Base-by-base conservation (phyloP, 2,329 filamentous ascomycete genomes). In the Ophiocordyceps robertsii region DNA sequence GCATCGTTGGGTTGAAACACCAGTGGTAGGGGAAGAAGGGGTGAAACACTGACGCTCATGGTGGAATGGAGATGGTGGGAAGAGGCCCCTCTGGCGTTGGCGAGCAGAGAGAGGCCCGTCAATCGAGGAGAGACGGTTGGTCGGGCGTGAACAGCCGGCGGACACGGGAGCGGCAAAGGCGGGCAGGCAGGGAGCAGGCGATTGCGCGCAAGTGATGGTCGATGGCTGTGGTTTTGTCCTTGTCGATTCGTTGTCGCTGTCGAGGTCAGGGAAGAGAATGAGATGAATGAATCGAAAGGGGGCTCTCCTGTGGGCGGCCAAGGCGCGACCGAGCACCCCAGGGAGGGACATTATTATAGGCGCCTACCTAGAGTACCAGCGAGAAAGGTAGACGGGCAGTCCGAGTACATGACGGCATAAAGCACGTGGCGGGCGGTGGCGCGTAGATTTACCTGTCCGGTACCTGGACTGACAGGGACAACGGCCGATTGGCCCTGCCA, bases 1-100 rank as follows among this genome's bases (percentile, higher is more conserved):
- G 37, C 40, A 38, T 40, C 30, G 37, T 36, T 27, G 32, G 43
- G 47, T 51, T 47, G 47, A 49, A 48, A 50, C 44, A 41, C 47
- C 50, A 51, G 51, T 36, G 32, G 47, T 47, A 48, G 50, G 46
- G 46, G 47, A 38, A 42, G 38, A 27, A 44, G 43, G 50, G 49
- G 39, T 47, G 47, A 49, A 53, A 50, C 46, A 55, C 54, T 53
- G 24, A 56, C 54, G 47, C 52, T 56, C 53, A 56, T 56, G 46
- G 42, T 53, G 47, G 44, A 43, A 44, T 43, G 27, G 21, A 24
- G 39, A 47, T 44, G 37, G 40, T 35, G 30, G 33, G 41, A 38
- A 19, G 19, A 19, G 19, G 33, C 33, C 33, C 33, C 33, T 36
- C 33, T 14, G 17, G 33, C 16, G 17, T 36, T 14, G 33, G 19